phyloP scores from a whole-genome alignment of 2,329 filamentous ascomycete species.

The Neonectria neomacrospora region DNA sequence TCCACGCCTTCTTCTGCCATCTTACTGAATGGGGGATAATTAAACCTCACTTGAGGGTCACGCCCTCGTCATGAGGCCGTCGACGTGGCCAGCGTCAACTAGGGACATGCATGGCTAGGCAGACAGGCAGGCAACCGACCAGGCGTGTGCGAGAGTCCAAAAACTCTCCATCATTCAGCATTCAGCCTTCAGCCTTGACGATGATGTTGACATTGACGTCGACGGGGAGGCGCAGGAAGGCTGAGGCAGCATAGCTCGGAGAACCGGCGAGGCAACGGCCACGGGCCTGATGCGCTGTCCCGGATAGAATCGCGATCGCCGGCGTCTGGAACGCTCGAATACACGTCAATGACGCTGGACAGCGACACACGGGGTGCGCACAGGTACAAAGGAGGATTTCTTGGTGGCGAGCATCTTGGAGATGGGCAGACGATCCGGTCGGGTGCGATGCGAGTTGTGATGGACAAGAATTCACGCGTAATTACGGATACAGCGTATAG shows the following conservation, averaged over 20 bases:
- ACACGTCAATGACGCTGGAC: conserved; percentile 40
- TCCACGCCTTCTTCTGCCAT: conserved; percentile 27
- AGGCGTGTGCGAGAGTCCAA: conserved; percentile 1
- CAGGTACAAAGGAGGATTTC: conserved; percentile 1
- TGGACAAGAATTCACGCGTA: conserved; percentile 9
- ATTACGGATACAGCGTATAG: no score
- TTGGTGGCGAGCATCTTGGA: conserved; percentile 23
- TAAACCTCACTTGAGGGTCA: not conserved
- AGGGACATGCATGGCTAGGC: conserved; percentile 14
- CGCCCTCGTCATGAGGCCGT: conserved; percentile 22
- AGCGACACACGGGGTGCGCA: conserved; percentile 20
- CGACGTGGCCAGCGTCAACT: conserved; percentile 23
- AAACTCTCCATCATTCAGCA: not conserved
- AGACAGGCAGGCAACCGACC: not conserved
- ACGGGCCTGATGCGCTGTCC: conserved; percentile 32
- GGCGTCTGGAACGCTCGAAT: conserved; percentile 43
- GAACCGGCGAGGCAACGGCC: conserved; percentile 29
- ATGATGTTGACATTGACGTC: conserved; percentile 18
- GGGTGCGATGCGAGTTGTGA: conserved; percentile 9
- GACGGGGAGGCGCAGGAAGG: conserved; percentile 7
- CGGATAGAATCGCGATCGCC: conserved; percentile 29
- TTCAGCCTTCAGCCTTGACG: not conserved
- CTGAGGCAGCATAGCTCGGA: conserved; percentile 8
- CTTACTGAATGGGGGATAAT: conserved; percentile 24
- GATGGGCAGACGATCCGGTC: conserved; percentile 22